Evolutionary conservation across 805 yeast species (phyloP).

Genomic region (Saccharomycopsis selenospora): DNA sequence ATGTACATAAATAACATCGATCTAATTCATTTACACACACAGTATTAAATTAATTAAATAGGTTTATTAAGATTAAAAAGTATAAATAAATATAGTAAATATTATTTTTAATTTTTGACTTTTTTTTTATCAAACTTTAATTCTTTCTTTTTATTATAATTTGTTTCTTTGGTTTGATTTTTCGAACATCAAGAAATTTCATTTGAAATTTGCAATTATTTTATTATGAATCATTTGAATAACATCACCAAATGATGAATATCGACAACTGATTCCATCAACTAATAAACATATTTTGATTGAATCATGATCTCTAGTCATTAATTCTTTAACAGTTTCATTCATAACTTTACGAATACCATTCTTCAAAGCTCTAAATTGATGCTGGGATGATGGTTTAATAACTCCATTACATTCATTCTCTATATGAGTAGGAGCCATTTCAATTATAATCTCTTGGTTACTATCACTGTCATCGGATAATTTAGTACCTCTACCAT

Average conservation of each 20-base stretch:
- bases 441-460: conserved; percentile 7
- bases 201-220: conserved; percentile 2
- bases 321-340: conserved; percentile 2
- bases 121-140: no score
- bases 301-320: not conserved
- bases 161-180: conserved; percentile 1
- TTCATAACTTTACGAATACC: conserved; percentile 6
- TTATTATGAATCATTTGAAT: conserved; percentile 3
- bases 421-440: conserved; percentile 17
- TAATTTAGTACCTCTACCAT: not conserved
- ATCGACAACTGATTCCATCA: conserved; percentile 3
- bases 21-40: no score
- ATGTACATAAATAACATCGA: no score
- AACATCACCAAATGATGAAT: conserved; percentile 2
- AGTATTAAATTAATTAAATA: no score
- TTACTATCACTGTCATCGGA: not conserved
- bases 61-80: no score
- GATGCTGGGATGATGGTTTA: conserved; percentile 6
- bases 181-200: no score
- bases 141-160: not conserved
- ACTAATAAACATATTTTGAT: conserved; percentile 1
- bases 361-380: conserved; percentile 3
- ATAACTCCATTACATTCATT: conserved; percentile 15
- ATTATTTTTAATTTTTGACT: no score
- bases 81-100: no score